Conservation (phyloP, 2,329 filamentous ascomycete species). For the Aquanectria penicillioides region DNA sequence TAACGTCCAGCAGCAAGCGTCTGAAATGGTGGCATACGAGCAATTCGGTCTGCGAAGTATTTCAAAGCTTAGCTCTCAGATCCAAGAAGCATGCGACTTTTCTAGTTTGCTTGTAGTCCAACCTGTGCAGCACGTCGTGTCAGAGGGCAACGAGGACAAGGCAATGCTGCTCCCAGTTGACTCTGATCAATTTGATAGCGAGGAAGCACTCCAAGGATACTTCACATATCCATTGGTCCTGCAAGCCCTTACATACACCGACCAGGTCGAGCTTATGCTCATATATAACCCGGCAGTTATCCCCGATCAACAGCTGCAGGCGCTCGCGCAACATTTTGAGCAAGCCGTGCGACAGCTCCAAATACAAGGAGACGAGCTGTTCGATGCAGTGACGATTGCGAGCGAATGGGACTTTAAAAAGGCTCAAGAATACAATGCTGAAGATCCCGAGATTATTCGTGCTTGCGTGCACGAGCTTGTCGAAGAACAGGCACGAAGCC, state of each 20-base stretch:
- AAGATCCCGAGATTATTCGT: not conserved
- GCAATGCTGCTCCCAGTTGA: not conserved
- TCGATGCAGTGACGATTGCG: slow-evolving; percentile 9
- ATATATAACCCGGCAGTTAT: slow-evolving; percentile 5
- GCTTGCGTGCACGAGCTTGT: slow-evolving; percentile 1
- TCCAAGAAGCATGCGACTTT: slow-evolving; percentile 2
- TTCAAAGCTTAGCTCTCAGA: not conserved
- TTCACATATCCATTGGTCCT: slow-evolving; percentile 38
- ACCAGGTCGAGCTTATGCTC: not conserved
- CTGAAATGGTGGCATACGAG: slow-evolving; percentile 2
- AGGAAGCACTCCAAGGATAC: slow-evolving; percentile 26
- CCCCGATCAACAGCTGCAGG: slow-evolving; percentile 3
- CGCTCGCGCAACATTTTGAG: not conserved
- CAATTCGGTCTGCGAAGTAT: slow-evolving; percentile 1
- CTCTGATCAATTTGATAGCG: not conserved
- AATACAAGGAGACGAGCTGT: not conserved
- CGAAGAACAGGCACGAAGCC: not conserved
- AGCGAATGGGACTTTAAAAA: slow-evolving; percentile 1
- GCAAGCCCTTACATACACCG: not conserved
- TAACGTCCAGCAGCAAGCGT: not conserved
- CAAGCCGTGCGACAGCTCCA: not conserved
- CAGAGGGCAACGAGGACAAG: not conserved
- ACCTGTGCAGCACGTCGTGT: not conserved
- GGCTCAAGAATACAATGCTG: not conserved
- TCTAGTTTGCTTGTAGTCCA: not conserved